Base-by-base conservation (phyloP, 345 rosid species). In the Kandelia obovata region DNA sequence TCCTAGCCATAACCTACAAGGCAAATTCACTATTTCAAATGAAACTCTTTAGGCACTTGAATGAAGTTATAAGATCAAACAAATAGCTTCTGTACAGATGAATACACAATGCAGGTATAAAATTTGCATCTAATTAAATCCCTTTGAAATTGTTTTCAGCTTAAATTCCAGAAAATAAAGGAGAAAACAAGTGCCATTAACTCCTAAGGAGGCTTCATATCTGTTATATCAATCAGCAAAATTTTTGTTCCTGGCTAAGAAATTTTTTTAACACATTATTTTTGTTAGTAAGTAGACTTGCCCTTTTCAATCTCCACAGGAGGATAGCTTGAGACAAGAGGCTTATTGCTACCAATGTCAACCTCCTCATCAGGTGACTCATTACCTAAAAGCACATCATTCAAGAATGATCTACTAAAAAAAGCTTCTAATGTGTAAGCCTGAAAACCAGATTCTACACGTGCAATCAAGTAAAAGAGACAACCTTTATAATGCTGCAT, bases 311-410 rank as follows among this genome's bases (percentile, higher is more conserved):
- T 71, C 65, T 66, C 75, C n/a, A 51, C 69, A 43, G 76, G 49
- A 39, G 61, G 69, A 67, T 56, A 62, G 66, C 76, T 71, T n/a
- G 60, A 46, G 28, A 71, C 66, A 5, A 72, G 73, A 62, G 72
- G 75, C 62, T 62, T 76, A 46, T 67, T 56, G 55, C 69, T 72
- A 71, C 73, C 76, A 61, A 76, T 71, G 58, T 67, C 80, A 67
- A 76, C 56, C 15, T 76, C 70, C 65, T 67, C 76, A 47, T 67
- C 73, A 20, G 60, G 69, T 31, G 58, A 26, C 23, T 30, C 80
- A 57, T 67, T 61, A 23, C 68, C 79, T 76, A 62, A 81, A 60
- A 76, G 67, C 47, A 61, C 6, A 55, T 10, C 37, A 37, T 37
- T 11, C 8, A 35, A 37, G 27, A 71, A 66, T 51, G 26, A 6